Evolutionary conservation across 768 basidiomycete species (phyloP).

Genomic region (Termitomyces sp.): DNA sequence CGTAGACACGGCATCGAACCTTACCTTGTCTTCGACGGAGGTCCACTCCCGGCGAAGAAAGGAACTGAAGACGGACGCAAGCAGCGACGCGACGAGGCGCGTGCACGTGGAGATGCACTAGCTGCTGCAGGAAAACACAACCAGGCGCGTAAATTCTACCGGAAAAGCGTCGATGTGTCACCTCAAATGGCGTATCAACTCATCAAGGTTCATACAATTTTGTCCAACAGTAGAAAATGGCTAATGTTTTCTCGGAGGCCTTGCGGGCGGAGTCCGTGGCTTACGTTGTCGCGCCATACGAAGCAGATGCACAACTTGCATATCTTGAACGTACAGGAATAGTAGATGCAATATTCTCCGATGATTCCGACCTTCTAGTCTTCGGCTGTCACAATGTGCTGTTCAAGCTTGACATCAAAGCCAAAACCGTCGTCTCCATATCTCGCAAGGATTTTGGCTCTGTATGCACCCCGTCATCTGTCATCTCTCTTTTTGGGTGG

Average conservation of each 20-base stretch:
- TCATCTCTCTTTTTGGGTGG: conserved; percentile 84
- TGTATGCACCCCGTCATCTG: conserved; percentile 36
- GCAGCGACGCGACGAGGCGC: conserved; percentile 68
- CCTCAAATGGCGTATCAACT: conserved; percentile 97
- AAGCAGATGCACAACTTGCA: conserved; percentile 95
- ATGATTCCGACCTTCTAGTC: conserved; percentile 96
- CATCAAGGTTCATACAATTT: conserved; percentile 65
- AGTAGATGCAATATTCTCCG: conserved; percentile 91
- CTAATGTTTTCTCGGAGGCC: conserved; percentile 47
- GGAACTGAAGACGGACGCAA: conserved; percentile 81
- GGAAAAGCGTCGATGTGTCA: conserved; percentile 91
- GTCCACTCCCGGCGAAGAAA: conserved; percentile 90
- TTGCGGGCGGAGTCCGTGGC: conserved; percentile 72
- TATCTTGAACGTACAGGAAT: conserved; percentile 80
- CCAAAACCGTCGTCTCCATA: conserved; percentile 60
- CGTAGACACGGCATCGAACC: conserved; percentile 81
- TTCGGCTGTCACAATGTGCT: conserved; percentile 92
- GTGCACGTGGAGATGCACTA: conserved; percentile 67
- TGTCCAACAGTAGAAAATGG: background rate
- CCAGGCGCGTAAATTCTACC: conserved; percentile 83
- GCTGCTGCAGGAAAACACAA: conserved; percentile 70
- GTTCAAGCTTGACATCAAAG: conserved; percentile 82
- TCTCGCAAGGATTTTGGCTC: conserved; percentile 63
- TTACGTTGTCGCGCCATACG: conserved; percentile 97
- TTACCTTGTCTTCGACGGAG: conserved; percentile 95